These are phyloP conservation scores for Quercus alba DNA, from an alignment of 306 rosid genomes.

Conservation along the genomic window DNA sequence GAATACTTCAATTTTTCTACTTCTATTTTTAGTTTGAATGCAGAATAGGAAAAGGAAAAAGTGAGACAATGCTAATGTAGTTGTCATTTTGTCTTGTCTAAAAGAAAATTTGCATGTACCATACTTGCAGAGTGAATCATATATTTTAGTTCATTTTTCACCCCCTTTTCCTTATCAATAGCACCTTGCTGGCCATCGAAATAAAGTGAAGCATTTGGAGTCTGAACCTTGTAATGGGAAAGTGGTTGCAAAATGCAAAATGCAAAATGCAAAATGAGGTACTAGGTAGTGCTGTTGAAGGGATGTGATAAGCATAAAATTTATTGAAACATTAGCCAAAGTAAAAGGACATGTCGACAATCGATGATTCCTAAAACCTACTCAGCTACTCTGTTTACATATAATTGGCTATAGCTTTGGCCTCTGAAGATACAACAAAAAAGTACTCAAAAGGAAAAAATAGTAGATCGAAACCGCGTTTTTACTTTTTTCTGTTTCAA, in stretches of 20 bases:
- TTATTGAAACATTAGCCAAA: neutral
- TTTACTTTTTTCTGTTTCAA: constrained; percentile 16
- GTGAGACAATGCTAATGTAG: too few relatives aligned
- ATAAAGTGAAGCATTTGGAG: neutral
- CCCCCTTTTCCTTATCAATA: too few relatives aligned
- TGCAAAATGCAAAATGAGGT: neutral
- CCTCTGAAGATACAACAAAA: neutral
- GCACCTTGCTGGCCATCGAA: too few relatives aligned
- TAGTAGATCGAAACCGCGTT: constrained; percentile 10
- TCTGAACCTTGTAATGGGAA: neutral
- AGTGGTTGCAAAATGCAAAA: neutral
- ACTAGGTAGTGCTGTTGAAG: neutral
- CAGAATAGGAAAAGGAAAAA: too few relatives aligned
- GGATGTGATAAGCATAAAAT: constrained; percentile 5
- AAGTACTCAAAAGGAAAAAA: constrained; percentile 1
- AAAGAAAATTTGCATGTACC: too few relatives aligned
- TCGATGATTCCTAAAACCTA: neutral
- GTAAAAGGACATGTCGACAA: neutral
- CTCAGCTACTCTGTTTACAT: neutral
- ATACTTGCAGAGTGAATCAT: too few relatives aligned
- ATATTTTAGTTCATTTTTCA: too few relatives aligned
- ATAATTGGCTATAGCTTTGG: neutral
- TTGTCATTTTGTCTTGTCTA: too few relatives aligned
- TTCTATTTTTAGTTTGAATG: too few relatives aligned
- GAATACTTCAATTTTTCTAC: too few relatives aligned